Evolutionary conservation across 148 eudicot species (phyloP).

Genomic region (Rhododendron ovatum): DNA sequence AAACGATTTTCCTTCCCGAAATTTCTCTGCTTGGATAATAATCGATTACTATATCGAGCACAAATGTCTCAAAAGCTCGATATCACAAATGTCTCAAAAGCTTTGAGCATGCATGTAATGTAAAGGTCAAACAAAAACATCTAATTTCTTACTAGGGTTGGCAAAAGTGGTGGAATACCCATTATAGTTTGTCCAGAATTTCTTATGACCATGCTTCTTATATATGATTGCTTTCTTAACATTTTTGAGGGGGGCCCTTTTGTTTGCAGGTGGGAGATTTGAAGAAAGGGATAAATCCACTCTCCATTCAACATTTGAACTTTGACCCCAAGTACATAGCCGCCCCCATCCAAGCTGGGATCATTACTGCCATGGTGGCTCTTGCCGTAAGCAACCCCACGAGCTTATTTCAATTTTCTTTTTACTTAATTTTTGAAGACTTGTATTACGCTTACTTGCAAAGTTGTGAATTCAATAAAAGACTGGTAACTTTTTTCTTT

Average conservation of each 20-base stretch:
- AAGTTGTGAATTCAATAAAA: too few species aligned
- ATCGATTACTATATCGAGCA: not conserved
- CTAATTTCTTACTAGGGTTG: not conserved
- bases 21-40: too few species aligned
- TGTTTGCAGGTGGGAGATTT: conserved; percentile 64
- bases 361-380: conserved; percentile 63
- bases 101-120: not conserved
- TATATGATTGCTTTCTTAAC: not conserved
- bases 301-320: conserved; percentile 40
- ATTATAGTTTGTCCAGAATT: not conserved
- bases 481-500: too few species aligned
- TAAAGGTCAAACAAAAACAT: not conserved
- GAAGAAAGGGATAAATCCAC: conserved; percentile 71
- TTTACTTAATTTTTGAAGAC: too few species aligned
- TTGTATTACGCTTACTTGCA: too few species aligned
- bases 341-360: conserved; percentile 63
- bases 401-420: not conserved
- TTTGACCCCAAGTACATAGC: conserved; percentile 56
- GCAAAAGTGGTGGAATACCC: not conserved
- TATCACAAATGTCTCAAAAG: not conserved
- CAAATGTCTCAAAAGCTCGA: not conserved
- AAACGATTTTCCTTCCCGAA: too few species aligned
- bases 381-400: conserved; percentile 58
- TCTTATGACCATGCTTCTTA: not conserved
- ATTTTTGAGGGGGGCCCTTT: not conserved